Evolutionary conservation across 228 moss, liverwort and hornwort genomes (phyloP), one percentile per base, ranked within the genome.

Genomic region (Sphagnum magellanicum): DNA sequence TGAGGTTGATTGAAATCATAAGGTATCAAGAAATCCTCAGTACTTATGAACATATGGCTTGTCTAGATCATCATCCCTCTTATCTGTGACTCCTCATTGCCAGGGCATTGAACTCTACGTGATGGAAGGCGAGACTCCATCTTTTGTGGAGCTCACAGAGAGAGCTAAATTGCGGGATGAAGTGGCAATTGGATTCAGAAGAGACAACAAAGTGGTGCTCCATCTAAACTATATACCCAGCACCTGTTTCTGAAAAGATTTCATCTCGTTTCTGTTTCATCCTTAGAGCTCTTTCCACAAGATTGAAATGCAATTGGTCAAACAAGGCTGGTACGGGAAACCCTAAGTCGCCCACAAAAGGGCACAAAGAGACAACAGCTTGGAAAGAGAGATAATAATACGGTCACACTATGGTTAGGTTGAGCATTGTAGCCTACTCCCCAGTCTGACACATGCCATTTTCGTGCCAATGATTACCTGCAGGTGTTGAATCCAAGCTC

Each of bases 161-260:
- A 82, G 88, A 67, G 88, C 88, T 64, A 81, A 48, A 61, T 65
- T 64, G 5, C 80, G 74, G 64, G 66, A n/a, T 53, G 88, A 88
- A 79, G 88, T 88, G 73, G 85, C 88, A 50, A 70, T 88, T 66
- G 88, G 88, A 60, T 88, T 82, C 68, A 77, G 74, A 78, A 83
- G 82, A 66, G 67, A 73, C 15, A 72, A 80, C 71, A 78, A 78
- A 84, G 84, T 82, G 81, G 88, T 88, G 79, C 17, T 32, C 48
- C 10, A 52, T 6, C 12, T 16, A 9, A 13, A 50, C 55, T 55
- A 55, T 55, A 8, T 55, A 1, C 8, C 55, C 55, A 55, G 32
- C 32, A 32, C 32, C 32, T 32, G 32, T 32, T 32, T 32, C 32
- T 32, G 32, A 32, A 32, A 32, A 32, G 32, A 32, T 55, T 55